Conservation (phyloP, 139 green algal genomes). For the Trebouxia sp. region DNA sequence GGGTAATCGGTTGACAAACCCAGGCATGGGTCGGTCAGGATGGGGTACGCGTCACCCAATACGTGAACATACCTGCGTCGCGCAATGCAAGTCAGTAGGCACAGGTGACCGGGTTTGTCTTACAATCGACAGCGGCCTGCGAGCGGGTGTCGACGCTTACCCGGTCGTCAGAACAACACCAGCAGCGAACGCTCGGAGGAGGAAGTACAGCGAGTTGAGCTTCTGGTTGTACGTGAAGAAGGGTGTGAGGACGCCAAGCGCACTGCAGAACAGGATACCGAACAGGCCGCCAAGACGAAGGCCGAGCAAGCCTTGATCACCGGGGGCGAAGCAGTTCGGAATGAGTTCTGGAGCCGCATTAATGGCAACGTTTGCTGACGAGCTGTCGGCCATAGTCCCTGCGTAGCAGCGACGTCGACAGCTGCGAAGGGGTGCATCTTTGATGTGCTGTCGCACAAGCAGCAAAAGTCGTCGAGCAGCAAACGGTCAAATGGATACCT, state of each 20-base stretch:
- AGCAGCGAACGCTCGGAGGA: constrained; percentile 25
- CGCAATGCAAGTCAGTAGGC: background rate
- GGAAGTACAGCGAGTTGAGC: constrained; percentile 11
- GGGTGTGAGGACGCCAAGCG: constrained; percentile 10
- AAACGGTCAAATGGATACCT: no score
- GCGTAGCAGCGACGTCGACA: no score
- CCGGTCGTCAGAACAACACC: constrained; percentile 28
- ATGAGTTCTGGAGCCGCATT: background rate
- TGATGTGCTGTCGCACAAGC: background rate
- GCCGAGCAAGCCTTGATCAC: constrained; percentile 7
- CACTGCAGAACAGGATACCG: background rate
- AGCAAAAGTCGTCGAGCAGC: background rate
- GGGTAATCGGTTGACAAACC: constrained; percentile 27
- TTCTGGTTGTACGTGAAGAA: constrained; percentile 27
- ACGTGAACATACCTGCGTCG: constrained; percentile 52
- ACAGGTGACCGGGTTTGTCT: background rate
- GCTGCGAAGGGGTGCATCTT: background rate
- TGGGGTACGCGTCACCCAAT: constrained; percentile 36
- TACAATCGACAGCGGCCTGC: no score
- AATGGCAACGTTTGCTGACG: background rate
- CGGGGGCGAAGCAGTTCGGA: background rate
- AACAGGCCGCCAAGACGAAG: constrained; percentile 31
- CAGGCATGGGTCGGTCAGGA: constrained; percentile 42
- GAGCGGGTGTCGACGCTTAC: background rate
- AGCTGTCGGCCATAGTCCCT: background rate